Conservation (phyloP, 495 filamentous ascomycete genomes). For the Pseudomonodictys pantanalensis region DNA sequence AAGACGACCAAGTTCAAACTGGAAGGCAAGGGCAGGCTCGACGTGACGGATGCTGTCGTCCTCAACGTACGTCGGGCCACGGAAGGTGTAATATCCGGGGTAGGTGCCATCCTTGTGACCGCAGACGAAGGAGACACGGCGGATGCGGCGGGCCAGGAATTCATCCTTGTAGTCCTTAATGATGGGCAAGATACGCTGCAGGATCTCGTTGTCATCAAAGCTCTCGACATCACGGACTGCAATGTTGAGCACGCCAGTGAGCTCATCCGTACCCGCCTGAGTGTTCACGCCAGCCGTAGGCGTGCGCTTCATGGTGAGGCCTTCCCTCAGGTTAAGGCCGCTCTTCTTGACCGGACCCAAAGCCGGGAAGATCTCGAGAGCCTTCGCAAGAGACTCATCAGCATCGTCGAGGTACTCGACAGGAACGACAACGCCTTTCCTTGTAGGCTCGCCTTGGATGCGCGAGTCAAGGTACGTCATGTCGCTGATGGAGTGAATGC, state of each 20-base stretch:
- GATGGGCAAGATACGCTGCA: slow-evolving; percentile 67
- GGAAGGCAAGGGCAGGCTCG: slow-evolving; percentile 95
- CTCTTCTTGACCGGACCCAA: slow-evolving; percentile 48
- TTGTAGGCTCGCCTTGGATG: slow-evolving; percentile 67
- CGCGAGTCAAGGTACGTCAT: slow-evolving; percentile 79
- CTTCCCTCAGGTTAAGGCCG: slow-evolving; percentile 57
- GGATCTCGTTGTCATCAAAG: slow-evolving; percentile 76
- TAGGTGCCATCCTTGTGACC: slow-evolving; percentile 92
- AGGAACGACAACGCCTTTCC: slow-evolving; percentile 92
- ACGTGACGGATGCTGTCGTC: slow-evolving; percentile 95
- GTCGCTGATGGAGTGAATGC: slow-evolving; percentile 91
- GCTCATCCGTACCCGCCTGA: slow-evolving; percentile 63
- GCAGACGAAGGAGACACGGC: slow-evolving; percentile 93
- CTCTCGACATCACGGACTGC: slow-evolving; percentile 88
- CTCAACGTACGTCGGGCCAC: slow-evolving; percentile 83
- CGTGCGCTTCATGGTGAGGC: slow-evolving; percentile 69
- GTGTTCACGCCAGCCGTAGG: slow-evolving; percentile 49
- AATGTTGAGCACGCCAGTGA: slow-evolving; percentile 87
- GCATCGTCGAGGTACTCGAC: slow-evolving; percentile 90
- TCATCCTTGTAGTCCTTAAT: slow-evolving; percentile 83
- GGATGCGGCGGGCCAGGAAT: slow-evolving; percentile 72
- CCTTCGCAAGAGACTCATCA: slow-evolving; percentile 77
- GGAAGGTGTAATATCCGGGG: slow-evolving; percentile 97
- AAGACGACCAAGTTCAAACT: slow-evolving; percentile 89
- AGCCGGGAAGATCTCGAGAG: slow-evolving; percentile 75